Conservation (phyloP, 345 rosid species). For the Melaleuca alternifolia region DNA sequence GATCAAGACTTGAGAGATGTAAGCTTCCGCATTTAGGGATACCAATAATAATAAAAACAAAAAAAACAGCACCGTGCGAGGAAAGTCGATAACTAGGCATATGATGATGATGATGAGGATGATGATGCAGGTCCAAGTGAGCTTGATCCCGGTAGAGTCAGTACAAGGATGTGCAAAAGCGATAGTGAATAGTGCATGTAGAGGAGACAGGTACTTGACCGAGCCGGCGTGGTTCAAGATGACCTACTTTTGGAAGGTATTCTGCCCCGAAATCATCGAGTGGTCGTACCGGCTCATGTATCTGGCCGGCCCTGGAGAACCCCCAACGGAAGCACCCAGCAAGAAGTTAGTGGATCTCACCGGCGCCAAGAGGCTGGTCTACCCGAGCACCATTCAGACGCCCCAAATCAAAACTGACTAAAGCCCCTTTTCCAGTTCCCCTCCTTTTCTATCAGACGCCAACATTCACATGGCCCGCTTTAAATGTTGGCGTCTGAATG, state of each 20-base stretch:
- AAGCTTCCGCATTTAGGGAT: constrained; percentile 1
- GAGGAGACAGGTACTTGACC: constrained; percentile 30
- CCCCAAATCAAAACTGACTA: constrained; percentile 5
- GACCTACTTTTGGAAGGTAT: constrained; percentile 18
- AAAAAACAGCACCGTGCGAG: not conserved
- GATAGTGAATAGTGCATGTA: constrained; percentile 29
- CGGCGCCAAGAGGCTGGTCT: constrained; percentile 2
- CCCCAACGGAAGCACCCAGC: constrained; percentile 8
- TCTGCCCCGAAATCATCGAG: constrained; percentile 33
- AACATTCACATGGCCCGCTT: too few species aligned
- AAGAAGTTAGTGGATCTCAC: constrained; percentile 14
- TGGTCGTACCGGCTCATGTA: constrained; percentile 6
- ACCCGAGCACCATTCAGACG: not conserved
- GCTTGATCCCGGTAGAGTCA: constrained; percentile 11
- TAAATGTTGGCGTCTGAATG: too few species aligned
- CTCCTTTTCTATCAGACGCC: not conserved
- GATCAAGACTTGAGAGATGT: constrained; percentile 35
- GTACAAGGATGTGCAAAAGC: constrained; percentile 12
- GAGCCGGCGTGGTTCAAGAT: constrained; percentile 19
- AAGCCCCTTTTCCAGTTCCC: not conserved
- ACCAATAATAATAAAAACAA: not conserved
- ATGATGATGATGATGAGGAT: not conserved
- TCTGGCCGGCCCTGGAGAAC: constrained; percentile 6
- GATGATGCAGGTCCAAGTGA: constrained; percentile 12
- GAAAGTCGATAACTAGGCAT: not conserved